phyloP scores from a whole-genome alignment of 2,329 filamentous ascomycete species.

The Botrytis fragariae region DNA sequence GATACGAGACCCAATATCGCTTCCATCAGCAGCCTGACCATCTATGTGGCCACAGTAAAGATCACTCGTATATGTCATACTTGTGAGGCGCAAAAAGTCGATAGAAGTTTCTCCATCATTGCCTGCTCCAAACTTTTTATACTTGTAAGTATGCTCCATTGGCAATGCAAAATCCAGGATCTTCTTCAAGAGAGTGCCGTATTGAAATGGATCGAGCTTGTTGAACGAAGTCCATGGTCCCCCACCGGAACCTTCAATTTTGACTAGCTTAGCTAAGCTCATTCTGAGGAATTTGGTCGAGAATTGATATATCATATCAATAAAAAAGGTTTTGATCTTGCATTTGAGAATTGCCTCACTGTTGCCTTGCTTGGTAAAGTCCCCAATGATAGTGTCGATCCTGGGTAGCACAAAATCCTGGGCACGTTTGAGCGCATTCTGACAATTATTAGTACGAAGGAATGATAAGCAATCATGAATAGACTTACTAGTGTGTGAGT shows the following conservation, averaged over 20 bases:
- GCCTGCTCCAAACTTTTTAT: not conserved
- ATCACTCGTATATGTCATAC: not conserved
- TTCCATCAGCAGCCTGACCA: not conserved
- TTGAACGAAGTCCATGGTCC: not conserved
- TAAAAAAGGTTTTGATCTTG: not conserved
- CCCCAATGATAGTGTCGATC: not conserved
- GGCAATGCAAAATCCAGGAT: not conserved
- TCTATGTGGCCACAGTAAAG: constrained; percentile 6
- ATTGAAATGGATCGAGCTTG: not conserved
- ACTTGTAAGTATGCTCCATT: not conserved
- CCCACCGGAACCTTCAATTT: no score
- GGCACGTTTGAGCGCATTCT: not conserved
- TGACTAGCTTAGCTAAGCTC: not conserved
- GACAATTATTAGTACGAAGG: not conserved
- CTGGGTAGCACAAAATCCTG: not conserved
- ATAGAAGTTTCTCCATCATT: not conserved
- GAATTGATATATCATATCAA: constrained; percentile 1
- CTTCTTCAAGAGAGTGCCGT: not conserved
- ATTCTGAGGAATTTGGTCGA: not conserved
- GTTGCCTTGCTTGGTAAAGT: constrained; percentile 13
- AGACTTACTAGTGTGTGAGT: not conserved
- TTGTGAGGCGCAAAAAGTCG: not conserved
- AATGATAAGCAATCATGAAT: not conserved
- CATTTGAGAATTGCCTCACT: not conserved
- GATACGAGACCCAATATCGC: not conserved